phyloP scores from a whole-genome alignment of 306 rosid species.

The Prunus fruticosa region DNA sequence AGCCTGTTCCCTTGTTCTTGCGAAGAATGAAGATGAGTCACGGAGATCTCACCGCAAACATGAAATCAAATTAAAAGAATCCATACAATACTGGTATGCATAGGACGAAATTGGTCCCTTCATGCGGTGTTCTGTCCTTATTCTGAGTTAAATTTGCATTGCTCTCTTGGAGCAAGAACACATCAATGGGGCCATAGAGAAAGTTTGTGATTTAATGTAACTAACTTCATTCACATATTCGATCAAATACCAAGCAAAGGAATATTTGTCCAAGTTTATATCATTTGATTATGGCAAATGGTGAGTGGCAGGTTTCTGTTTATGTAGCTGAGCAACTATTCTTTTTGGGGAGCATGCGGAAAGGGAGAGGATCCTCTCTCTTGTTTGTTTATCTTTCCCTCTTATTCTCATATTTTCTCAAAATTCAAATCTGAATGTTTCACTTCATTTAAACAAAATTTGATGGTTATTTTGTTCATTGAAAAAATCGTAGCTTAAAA shows the following conservation, averaged over 20 bases:
- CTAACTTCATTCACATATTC: background rate
- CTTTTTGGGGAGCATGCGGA: too few species aligned
- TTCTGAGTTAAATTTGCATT: background rate
- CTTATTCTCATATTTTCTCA: background rate
- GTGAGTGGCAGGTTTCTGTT: background rate
- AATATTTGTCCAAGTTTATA: background rate
- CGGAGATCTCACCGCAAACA: constrained; percentile 25
- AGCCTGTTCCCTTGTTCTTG: constrained; percentile 50
- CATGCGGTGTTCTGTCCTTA: background rate
- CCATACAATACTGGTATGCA: background rate
- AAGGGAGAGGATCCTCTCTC: background rate
- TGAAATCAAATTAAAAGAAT: constrained; percentile 32
- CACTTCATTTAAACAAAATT: background rate
- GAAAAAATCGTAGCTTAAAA: too few species aligned
- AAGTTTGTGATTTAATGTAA: background rate
- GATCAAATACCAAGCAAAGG: background rate
- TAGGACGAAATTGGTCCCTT: background rate
- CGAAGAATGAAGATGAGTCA: constrained; percentile 48
- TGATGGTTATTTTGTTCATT: background rate
- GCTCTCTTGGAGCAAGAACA: background rate
- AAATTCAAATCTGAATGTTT: background rate
- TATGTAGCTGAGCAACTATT: background rate
- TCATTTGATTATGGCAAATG: background rate
- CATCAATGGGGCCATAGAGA: background rate
- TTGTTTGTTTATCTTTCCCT: background rate